Conservation (phyloP, 2,329 filamentous ascomycete species). For the Podosphaera fusca region DNA sequence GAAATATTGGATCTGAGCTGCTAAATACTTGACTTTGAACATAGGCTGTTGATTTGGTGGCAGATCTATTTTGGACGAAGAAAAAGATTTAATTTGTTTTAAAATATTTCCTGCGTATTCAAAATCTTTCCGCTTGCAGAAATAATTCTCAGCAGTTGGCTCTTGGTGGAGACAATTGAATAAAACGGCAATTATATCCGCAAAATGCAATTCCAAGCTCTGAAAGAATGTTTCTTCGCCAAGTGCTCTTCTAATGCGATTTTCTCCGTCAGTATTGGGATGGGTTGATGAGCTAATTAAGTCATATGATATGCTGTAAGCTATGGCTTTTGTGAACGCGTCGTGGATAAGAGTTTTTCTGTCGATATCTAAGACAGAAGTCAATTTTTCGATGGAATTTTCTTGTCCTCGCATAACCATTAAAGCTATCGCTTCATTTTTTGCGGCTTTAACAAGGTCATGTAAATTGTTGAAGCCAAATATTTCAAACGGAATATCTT, state of each 20-base stretch:
- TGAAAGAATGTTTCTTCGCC: slow-evolving; percentile 41
- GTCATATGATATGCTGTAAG: slow-evolving; percentile 66
- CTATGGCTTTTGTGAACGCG: slow-evolving; percentile 57
- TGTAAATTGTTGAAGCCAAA: slow-evolving; percentile 54
- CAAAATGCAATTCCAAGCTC: slow-evolving; percentile 45
- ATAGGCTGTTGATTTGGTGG: slow-evolving; percentile 68
- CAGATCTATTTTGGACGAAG: slow-evolving; percentile 39
- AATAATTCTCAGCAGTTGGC: slow-evolving; percentile 44
- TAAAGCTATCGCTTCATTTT: slow-evolving; percentile 58
- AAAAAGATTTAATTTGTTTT: slow-evolving; percentile 42
- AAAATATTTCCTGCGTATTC: slow-evolving; percentile 39
- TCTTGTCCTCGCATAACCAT: slow-evolving; percentile 62
- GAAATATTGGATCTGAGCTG: slow-evolving; percentile 54
- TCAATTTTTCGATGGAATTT: slow-evolving; percentile 35
- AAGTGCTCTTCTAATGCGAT: slow-evolving; percentile 42
- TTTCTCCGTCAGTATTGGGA: slow-evolving; percentile 32
- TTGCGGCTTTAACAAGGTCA: slow-evolving; percentile 45
- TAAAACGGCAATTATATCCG: slow-evolving; percentile 52
- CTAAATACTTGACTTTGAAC: slow-evolving; percentile 57
- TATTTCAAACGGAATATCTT: slow-evolving; percentile 59
- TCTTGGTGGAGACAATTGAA: slow-evolving; percentile 61
- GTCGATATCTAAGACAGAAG: slow-evolving; percentile 28
- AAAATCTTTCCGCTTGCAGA: slow-evolving; percentile 35
- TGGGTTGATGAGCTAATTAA: slow-evolving; percentile 26
- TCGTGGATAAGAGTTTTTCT: slow-evolving; percentile 34